These are phyloP conservation scores for Alternaria postmessia DNA, from an alignment of 2,329 filamentous ascomycete genomes.

Conservation along the genomic window DNA sequence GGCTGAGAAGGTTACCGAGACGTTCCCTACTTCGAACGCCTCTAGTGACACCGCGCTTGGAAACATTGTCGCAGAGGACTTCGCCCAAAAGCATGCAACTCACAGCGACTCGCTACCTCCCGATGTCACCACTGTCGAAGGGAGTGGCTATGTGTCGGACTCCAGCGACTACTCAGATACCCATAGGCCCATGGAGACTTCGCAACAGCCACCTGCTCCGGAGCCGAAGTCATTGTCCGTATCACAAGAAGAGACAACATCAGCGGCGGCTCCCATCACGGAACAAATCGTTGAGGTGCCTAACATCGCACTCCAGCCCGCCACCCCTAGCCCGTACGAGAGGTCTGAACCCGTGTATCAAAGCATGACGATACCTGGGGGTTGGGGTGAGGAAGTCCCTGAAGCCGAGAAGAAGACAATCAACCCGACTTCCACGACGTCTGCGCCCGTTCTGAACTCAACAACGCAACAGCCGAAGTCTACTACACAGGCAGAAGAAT, in stretches of 20 bases:
- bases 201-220: conserved; percentile 22
- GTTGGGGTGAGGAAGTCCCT: conserved; percentile 43
- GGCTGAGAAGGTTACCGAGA: conserved; percentile 62
- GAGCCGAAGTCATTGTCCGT: conserved; percentile 43
- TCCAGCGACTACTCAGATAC: conserved; percentile 47
- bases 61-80: conserved; percentile 63
- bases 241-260: conserved; percentile 21
- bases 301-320: conserved; percentile 46
- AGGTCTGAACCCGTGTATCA: conserved; percentile 37
- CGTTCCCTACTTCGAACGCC: conserved; percentile 54
- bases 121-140: conserved; percentile 74
- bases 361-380: conserved; percentile 39
- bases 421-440: neutral
- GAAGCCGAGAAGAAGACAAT: conserved; percentile 5
- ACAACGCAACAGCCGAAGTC: conserved; percentile 7
- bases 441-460: conserved; percentile 10
- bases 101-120: conserved; percentile 71
- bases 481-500: conserved; percentile 14
- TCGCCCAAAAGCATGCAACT: conserved; percentile 53
- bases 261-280: conserved; percentile 13
- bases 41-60: conserved; percentile 70
- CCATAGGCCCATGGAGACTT: conserved; percentile 19
- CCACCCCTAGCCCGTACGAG: conserved; percentile 43
- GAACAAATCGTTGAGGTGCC: conserved; percentile 37
- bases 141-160: conserved; percentile 69